These are phyloP conservation scores for Guadua angustifolia DNA, from an alignment of 176 grass and related monocot genomes.

Conservation along the genomic window DNA sequence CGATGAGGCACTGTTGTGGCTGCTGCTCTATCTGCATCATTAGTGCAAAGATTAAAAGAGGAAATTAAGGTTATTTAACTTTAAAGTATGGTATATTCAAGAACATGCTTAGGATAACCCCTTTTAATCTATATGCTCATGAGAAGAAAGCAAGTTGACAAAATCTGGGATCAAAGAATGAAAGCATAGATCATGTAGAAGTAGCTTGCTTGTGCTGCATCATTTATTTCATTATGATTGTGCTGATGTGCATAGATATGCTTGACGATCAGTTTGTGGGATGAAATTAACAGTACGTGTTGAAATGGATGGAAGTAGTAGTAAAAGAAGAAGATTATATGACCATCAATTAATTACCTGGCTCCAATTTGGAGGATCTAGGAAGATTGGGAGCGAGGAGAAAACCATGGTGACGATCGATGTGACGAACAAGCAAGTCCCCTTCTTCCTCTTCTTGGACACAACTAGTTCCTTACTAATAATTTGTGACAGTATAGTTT, in stretches of 20 bases:
- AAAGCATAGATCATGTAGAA: background rate
- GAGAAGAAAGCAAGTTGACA: background rate
- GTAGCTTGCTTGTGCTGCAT: background rate
- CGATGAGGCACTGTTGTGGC: constrained; percentile 53
- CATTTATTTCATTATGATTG: background rate
- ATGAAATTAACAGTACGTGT: background rate
- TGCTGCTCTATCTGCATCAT: constrained; percentile 67
- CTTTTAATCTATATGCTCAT: constrained; percentile 4
- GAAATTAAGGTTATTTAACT: constrained; percentile 8
- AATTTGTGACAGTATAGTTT: background rate
- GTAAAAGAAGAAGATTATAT: background rate
- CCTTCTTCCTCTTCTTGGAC: constrained; percentile 17
- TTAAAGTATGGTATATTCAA: constrained; percentile 79
- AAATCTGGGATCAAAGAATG: background rate
- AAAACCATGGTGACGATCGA: constrained; percentile 73
- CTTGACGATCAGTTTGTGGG: background rate
- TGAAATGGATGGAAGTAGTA: background rate
- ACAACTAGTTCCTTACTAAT: constrained; percentile 8
- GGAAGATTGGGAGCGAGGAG: constrained; percentile 84
- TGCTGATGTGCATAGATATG: constrained; percentile 13
- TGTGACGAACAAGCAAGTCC: constrained; percentile 26
- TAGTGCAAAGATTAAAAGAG: background rate
- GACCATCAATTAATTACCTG: constrained; percentile 60
- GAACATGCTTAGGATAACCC: constrained; percentile 44
- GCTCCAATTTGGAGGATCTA: constrained; percentile 88